Evolutionary conservation across 495 filamentous ascomycete genomes (phyloP), one percentile per base, ranked within the genome.

Genomic region (Annulohypoxylon moriforme): DNA sequence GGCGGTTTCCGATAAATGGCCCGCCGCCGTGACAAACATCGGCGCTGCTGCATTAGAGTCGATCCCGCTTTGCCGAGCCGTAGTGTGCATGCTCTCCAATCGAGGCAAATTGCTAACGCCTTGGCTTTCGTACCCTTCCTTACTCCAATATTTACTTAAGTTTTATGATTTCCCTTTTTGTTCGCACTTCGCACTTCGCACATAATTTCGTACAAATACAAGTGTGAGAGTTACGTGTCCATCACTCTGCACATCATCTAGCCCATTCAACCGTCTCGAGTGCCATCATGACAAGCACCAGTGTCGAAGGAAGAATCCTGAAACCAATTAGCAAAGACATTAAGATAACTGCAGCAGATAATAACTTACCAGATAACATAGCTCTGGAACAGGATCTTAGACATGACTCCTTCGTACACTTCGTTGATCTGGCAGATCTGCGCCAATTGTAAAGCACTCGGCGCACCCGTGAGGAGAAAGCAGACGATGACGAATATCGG

Each of bases 361-460:
- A 64, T 40, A 34, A 85, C 89, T 81, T 86, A 94, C 92, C 93
- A 97, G 67, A 97, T 89, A 58, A 99, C 96, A 74, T 99, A 99
- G 82, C 95, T 97, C 85, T 97, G 94, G 86, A 98, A 97, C 18
- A 98, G 81, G 49, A 99, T 84, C 77, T 89, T 94, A 25, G 93
- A 91, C 94, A 99, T 98, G 34, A 94, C 92, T 25, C 89, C 88
- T 81, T 98, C 93, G 78, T 93, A 99, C 11, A 98, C 96, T 64
- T 90, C 92, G 78, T 99, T 99, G 80, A 98, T 93, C 84, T 98
- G 96, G 82, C 96, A 99, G 66, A 99, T 99, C 82, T 99, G 96
- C 6, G 96, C 94, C 72, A 99, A 82, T 78, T 99, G 96, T 70
- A 99, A 85, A 31, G 96, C 96, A 67, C 93, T 97, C 13, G 96